Base-by-base conservation (phyloP, 371 early-diverging fungal genomes). In the Apophysomyces trapeziformis region DNA sequence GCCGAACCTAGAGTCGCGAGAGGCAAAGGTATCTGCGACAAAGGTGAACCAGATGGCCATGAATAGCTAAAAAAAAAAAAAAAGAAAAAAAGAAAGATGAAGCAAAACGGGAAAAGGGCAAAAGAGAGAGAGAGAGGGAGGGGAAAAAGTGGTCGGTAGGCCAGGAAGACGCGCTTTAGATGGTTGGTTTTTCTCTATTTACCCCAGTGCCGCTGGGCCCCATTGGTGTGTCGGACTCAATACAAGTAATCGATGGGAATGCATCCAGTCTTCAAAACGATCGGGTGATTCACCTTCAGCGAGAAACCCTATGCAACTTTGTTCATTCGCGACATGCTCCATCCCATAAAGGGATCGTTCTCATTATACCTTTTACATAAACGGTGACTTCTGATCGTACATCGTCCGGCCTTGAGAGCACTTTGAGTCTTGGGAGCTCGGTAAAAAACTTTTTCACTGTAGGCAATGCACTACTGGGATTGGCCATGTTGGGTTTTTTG, bases 221-320 rank as follows among this genome's bases (percentile, higher is more conserved):
- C 82, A 82, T 21, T 59, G 57, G 66, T 82, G 79, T n/a, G 58
- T 26, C 37, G 71, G 68, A 58, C 74, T 76, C 1, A 82, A 66
- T 7, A 74, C 79, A n/a, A 82, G 69, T 21, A 82, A 60, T 7
- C 73, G 72, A 68, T 82, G 82, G 1, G 82, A 82, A 66, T 82
- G 82, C 70, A 82, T 68, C 82, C 82, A 82, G 56, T 82, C 82
- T 58, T 70, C 69, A 70, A 82, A 82, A 21, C 76, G 77, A 11
- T 82, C 82, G 5, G 79, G 77, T 32, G 75, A 67, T 63, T 82
- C 82, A 7, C 74, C 74, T 54, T 73, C 68, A 4, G 74, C 69
- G 32, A 73, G 60, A 50, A 73, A 73, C 13, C 74, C 74, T 73
- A 32, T 11, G 41, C 8, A 11, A 37, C n/a, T 4, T 13, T 38